Evolutionary conservation across 805 yeast genomes (phyloP).

Genomic region (Candida khao-thaluensis): DNA sequence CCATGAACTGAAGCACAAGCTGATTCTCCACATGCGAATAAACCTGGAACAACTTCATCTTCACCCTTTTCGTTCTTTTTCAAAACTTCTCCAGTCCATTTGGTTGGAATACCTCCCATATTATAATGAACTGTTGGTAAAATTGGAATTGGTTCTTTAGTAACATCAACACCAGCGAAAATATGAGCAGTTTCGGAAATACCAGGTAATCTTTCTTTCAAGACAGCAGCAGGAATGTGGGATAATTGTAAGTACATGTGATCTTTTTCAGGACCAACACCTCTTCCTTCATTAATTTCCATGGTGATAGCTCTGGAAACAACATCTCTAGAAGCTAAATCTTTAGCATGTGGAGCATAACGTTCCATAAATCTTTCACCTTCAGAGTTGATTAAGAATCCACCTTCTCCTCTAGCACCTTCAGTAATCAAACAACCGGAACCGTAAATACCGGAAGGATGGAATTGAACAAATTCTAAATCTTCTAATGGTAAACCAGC

Average conservation of each 20-base stretch:
- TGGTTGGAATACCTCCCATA: constrained; percentile 99
- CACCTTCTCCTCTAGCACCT: constrained; percentile 99
- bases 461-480: constrained; percentile 97
- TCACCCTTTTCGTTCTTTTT: constrained; percentile 82
- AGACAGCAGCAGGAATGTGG: constrained; percentile 88
- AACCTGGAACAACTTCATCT: constrained; percentile 88
- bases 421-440: constrained; percentile 98
- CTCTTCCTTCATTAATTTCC: constrained; percentile 99
- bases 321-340: constrained; percentile 96
- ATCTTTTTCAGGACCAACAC: constrained; percentile 95
- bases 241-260: constrained; percentile 93
- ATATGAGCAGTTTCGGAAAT: constrained; percentile 97
- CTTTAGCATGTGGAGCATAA: constrained; percentile 98
- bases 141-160: constrained; percentile 98
- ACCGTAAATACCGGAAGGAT: constrained; percentile 99
- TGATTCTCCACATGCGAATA: constrained; percentile 97
- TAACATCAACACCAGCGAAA: constrained; percentile 98
- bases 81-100: constrained; percentile 93
- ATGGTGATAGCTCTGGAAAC: constrained; percentile 97
- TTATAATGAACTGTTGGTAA: constrained; percentile 98
- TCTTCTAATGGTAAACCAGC: constrained; percentile 98
- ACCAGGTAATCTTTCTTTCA: constrained; percentile 97
- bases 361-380: constrained; percentile 99
- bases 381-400: constrained; percentile 90
- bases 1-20: constrained; percentile 99